Percentiles rank a stretch among this genome's conserved stretches.
phyloP scores from a whole-genome alignment of 768 basidiomycete genomes.

The Chalciporus piperatus region DNA sequence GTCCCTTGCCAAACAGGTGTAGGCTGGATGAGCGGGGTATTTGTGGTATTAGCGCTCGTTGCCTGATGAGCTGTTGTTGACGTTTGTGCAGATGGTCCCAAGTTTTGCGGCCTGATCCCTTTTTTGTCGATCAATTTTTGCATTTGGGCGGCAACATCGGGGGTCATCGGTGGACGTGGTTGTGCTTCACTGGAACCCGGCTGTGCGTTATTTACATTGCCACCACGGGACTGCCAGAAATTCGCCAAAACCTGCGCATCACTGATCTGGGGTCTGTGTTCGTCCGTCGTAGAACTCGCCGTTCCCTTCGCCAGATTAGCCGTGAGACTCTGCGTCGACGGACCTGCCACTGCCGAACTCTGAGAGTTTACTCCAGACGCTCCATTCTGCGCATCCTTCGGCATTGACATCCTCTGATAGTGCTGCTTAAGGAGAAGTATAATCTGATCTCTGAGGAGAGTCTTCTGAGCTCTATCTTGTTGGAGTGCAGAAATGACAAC shows the following conservation, averaged over 20 bases:
- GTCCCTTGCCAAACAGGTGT: constrained; percentile 44
- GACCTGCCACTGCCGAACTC: constrained; percentile 8
- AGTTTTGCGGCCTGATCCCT: constrained; percentile 26
- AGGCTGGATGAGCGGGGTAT: background rate
- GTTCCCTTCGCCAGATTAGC: constrained; percentile 8
- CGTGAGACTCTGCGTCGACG: constrained; percentile 12
- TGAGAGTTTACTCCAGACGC: background rate
- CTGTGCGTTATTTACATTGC: constrained; percentile 13
- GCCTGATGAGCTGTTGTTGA: constrained; percentile 18
- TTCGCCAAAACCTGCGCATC: constrained; percentile 28
- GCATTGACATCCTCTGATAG: constrained; percentile 11
- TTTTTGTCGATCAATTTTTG: constrained; percentile 49
- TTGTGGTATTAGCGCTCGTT: constrained; percentile 2
- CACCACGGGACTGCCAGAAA: constrained; percentile 29
- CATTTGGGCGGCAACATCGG: constrained; percentile 40
- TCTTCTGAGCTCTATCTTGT: constrained; percentile 6
- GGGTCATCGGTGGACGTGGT: background rate
- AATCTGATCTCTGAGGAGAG: constrained; percentile 7
- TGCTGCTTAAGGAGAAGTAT: constrained; percentile 11
- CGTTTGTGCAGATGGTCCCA: constrained; percentile 15
- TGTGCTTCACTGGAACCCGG: constrained; percentile 16
- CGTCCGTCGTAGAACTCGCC: constrained; percentile 10
- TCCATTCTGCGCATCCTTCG: constrained; percentile 11
- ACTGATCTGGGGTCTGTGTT: constrained; percentile 15
- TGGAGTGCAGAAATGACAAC: constrained; percentile 12